A percentile compares a stretch with the other conserved stretches of the same genome.
Conservation (phyloP, 2,329 filamentous ascomycete genomes). For the Aspergillus tanneri region DNA sequence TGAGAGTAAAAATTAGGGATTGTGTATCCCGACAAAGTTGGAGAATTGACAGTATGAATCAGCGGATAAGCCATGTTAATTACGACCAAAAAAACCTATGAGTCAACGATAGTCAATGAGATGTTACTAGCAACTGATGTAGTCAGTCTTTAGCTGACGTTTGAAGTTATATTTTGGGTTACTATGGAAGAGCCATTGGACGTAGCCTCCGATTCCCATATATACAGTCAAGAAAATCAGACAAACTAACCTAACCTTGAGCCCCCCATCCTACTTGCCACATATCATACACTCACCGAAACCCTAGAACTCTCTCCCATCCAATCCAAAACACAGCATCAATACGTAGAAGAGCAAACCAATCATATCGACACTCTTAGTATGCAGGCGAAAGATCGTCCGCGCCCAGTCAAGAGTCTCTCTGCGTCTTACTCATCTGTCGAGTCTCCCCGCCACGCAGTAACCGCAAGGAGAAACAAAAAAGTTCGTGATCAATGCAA, state of each 20-base stretch:
- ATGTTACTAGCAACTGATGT: too few relatives aligned
- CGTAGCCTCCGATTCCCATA: too few relatives aligned
- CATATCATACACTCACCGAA: not conserved
- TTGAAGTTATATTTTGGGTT: too few relatives aligned
- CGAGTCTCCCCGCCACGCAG: not conserved
- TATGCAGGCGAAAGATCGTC: not conserved
- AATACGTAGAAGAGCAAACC: slow-evolving; percentile 4
- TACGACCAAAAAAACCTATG: too few relatives aligned
- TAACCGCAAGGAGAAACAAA: not conserved
- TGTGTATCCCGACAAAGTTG: not conserved
- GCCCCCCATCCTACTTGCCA: too few relatives aligned
- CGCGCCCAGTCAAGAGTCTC: not conserved
- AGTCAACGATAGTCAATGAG: too few relatives aligned
- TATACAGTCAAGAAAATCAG: too few relatives aligned
- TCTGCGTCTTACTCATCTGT: not conserved
- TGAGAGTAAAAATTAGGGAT: not conserved
- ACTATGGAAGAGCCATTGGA: too few relatives aligned
- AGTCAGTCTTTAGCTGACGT: too few relatives aligned
- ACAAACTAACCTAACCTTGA: too few relatives aligned
- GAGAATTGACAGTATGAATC: not conserved
- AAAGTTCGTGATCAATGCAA: slow-evolving; percentile 1
- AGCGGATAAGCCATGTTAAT: too few relatives aligned
- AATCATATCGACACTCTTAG: slow-evolving; percentile 5
- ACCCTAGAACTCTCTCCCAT: slow-evolving; percentile 4
- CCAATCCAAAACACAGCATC: slow-evolving; percentile 7